phyloP scores from a whole-genome alignment of 2,329 filamentous ascomycete species.

The Aciculosporium take region DNA sequence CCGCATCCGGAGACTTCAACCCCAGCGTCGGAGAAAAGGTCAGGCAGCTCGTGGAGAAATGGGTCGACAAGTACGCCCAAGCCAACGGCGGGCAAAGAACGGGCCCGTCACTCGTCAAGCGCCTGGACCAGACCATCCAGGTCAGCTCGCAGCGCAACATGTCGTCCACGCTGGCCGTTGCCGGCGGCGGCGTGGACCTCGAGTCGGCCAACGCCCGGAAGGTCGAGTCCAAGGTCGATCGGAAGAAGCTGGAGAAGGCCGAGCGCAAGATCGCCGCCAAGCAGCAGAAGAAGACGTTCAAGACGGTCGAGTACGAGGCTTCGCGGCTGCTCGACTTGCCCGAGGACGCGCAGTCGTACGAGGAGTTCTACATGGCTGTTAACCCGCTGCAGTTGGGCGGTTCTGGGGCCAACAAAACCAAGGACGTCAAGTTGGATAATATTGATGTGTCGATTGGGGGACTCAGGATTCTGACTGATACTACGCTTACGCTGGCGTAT shows the following conservation, averaged over 20 bases:
- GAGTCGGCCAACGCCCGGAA: slow-evolving; percentile 88
- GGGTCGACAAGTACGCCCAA: slow-evolving; percentile 68
- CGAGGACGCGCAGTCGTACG: slow-evolving; percentile 78
- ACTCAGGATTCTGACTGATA: slow-evolving; percentile 78
- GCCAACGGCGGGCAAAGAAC: slow-evolving; percentile 58
- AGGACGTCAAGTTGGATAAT: slow-evolving; percentile 96
- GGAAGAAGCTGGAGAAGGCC: slow-evolving; percentile 98
- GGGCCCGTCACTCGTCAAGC: slow-evolving; percentile 62
- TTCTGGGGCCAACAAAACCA: slow-evolving; percentile 68
- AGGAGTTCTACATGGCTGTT: slow-evolving; percentile 99
- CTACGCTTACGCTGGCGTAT: slow-evolving; percentile 77
- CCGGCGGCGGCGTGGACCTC: slow-evolving; percentile 72
- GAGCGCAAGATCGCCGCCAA: slow-evolving; percentile 96
- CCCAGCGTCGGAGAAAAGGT: slow-evolving; percentile 61
- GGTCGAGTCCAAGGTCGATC: slow-evolving; percentile 93
- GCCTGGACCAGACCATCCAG: slow-evolving; percentile 87
- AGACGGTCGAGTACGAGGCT: slow-evolving; percentile 95
- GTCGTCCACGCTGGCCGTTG: slow-evolving; percentile 83
- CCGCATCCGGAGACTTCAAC: slow-evolving; percentile 76
- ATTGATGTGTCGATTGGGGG: slow-evolving; percentile 90
- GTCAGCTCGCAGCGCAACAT: slow-evolving; percentile 90
- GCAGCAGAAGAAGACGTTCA: slow-evolving; percentile 96
- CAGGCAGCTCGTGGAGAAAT: slow-evolving; percentile 73
- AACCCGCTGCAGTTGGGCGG: slow-evolving; percentile 83
- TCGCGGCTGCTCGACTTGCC: slow-evolving; percentile 76